These are phyloP conservation scores for Erythrobasidium hasegawianum DNA, from an alignment of 1,284 basidiomycete genomes.

Conservation along the genomic window DNA sequence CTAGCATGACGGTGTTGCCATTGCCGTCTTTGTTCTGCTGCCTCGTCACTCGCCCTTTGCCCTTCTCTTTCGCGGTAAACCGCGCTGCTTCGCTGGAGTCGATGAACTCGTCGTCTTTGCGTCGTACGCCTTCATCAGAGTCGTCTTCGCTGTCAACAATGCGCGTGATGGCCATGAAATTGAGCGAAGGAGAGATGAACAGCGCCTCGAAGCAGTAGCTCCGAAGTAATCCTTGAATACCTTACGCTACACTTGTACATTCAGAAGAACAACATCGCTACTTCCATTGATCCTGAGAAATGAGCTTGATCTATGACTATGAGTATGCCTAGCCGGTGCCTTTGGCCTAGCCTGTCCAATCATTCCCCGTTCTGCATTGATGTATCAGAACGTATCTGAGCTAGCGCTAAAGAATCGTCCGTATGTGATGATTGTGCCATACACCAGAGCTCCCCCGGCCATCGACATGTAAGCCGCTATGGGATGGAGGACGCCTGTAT, in stretches of 20 bases:
- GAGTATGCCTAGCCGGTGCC: no score
- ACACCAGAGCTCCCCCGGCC: constrained; percentile 86
- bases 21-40: not conserved
- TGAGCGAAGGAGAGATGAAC: no score
- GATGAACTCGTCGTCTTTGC: not conserved
- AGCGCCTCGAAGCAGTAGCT: no score
- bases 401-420: constrained; percentile 28
- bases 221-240: not conserved
- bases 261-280: not conserved
- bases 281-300: not conserved
- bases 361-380: no score
- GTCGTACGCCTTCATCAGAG: not conserved
- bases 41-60: constrained; percentile 16
- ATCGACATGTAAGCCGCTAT: constrained; percentile 92
- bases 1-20: not conserved
- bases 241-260: not conserved
- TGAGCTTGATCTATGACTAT: no score
- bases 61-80: constrained; percentile 24
- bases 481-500: constrained; percentile 79
- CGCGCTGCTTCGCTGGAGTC: constrained; percentile 5
- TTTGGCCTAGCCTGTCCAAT: no score
- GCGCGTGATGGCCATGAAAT: constrained; percentile 4
- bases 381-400: constrained; percentile 26
- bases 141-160: constrained; percentile 30
- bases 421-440: constrained; percentile 66